A percentile compares a stretch with the other conserved stretches of the same genome.
These are phyloP conservation scores for Aspergillus carlsbadensis DNA, from an alignment of 495 filamentous ascomycete species.

Conservation along the genomic window DNA sequence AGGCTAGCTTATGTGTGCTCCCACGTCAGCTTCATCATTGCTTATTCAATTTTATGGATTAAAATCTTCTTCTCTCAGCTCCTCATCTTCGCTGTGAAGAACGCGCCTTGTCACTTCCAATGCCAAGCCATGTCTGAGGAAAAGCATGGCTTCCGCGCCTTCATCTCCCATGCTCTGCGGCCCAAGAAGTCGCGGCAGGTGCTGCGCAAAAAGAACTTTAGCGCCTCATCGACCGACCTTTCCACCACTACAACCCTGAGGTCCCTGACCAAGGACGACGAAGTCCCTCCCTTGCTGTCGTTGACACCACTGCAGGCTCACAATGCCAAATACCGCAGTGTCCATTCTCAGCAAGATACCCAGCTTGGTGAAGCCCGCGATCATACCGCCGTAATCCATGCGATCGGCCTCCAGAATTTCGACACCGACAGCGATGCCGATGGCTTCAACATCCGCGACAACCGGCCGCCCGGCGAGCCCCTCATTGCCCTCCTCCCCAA, in stretches of 20 bases:
- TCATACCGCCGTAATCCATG: conserved; percentile 48
- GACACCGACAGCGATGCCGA: conserved; percentile 24
- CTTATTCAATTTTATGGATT: conserved; percentile 4
- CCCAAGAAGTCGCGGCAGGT: conserved; percentile 49
- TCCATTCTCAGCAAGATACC: conserved; percentile 34
- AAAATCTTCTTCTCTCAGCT: conserved; percentile 2
- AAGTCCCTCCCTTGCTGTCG: conserved; percentile 35
- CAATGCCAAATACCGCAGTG: conserved; percentile 36
- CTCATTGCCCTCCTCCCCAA: conserved; percentile 44
- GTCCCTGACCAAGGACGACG: conserved; percentile 22
- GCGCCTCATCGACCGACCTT: conserved; percentile 33
- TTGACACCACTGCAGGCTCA: conserved; percentile 41
- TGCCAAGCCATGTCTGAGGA: conserved; percentile 34
- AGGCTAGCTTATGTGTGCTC: background rate
- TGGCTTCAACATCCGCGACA: conserved; percentile 16
- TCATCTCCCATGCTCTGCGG: conserved; percentile 37
- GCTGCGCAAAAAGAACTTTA: conserved; percentile 43
- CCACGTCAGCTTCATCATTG: conserved; percentile 9
- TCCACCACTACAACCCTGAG: conserved; percentile 26
- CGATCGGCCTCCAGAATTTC: conserved; percentile 41
- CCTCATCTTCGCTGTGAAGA: background rate
- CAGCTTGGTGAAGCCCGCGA: conserved; percentile 51
- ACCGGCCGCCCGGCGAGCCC: conserved; percentile 40
- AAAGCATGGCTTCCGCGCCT: conserved; percentile 34
- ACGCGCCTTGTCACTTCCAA: background rate